phyloP scores from a whole-genome alignment of 768 basidiomycete genomes.

The Botryobasidium botryosum region DNA sequence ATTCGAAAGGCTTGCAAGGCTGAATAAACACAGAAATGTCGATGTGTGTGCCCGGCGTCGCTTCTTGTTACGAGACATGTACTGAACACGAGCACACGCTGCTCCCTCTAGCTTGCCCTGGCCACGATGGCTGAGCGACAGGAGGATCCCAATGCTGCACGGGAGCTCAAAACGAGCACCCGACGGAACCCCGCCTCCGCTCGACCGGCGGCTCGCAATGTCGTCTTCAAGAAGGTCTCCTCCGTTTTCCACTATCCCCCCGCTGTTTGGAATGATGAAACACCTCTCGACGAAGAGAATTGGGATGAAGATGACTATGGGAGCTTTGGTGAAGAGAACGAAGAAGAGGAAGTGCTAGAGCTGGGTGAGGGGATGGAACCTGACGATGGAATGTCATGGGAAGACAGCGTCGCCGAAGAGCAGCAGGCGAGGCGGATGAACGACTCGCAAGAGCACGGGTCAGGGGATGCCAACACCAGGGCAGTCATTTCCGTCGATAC shows the following conservation, averaged over 20 bases:
- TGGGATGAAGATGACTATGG: slow-evolving; percentile 50
- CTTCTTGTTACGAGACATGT: too few species aligned
- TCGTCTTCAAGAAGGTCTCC: slow-evolving; percentile 59
- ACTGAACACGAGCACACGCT: not conserved
- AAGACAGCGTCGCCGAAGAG: slow-evolving; percentile 44
- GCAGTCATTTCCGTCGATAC: too few species aligned
- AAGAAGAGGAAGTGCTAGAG: slow-evolving; percentile 49
- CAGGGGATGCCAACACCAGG: too few species aligned
- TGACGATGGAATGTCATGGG: slow-evolving; percentile 84
- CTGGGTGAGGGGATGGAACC: slow-evolving; percentile 35
- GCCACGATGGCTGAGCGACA: slow-evolving; percentile 56
- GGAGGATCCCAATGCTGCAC: slow-evolving; percentile 32
- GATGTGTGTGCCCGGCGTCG: slow-evolving; percentile 44
- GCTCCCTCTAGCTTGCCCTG: slow-evolving; percentile 54
- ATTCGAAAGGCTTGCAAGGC: slow-evolving; percentile 81
- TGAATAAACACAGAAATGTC: slow-evolving; percentile 95
- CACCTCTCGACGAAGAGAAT: slow-evolving; percentile 36
- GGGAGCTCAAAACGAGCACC: too few species aligned
- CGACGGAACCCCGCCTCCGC: slow-evolving; percentile 14
- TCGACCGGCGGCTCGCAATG: slow-evolving; percentile 20
- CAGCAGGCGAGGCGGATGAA: slow-evolving; percentile 20
- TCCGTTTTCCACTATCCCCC: slow-evolving; percentile 62
- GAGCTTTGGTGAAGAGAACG: slow-evolving; percentile 44
- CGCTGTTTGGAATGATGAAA: slow-evolving; percentile 68
- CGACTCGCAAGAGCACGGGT: too few species aligned